Base-by-base conservation (phyloP, 2,329 filamentous ascomycete genomes). In the Dactylonectria estremocensis region DNA sequence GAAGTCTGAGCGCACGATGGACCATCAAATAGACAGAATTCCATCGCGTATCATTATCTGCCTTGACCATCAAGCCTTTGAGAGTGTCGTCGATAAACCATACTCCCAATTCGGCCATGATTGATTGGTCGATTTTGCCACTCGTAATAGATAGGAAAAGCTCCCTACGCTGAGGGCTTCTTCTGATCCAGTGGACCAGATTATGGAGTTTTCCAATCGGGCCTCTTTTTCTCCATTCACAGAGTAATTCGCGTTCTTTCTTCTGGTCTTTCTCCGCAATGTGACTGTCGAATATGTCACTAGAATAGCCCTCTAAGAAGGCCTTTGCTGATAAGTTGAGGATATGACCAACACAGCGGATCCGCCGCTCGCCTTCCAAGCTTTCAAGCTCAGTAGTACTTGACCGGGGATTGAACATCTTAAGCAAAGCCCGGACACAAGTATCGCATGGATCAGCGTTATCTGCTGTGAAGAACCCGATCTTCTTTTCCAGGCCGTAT, bases 31-130 rank as follows among this genome's bases (percentile, higher is more conserved):
- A 20, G 48, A 50, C 22, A 50, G 48, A 50, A 20, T 50, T 50
- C 48, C 48, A 50, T 50, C 48, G 22, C 20, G 48, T 50, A 50
- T 28, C 48, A 20, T 50, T 50, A 50, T 50, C 48, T 11, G 22
- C 18, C 48, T 50, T 50, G 22, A 50, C 48, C 22, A 50, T 50
- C 48, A 50, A 50, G 18, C 48, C 20, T 18, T 20, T 20, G 24
- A 24, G 48, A 28, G 24, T 28, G 48, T 50, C 22, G 48, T 20
- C 18, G 28, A 50, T 9, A 20, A 24, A 24, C 48, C 22, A 50
- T 18, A 50, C 18, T 18, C 48, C 48, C 18, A 50, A 50, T 50
- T 28, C 48, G 24, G 24, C 18, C 18, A 50, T 18, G 18, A 24
- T 20, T 20, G 22, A 18, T 20, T 50, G 18, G 18, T 10, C 24